These are phyloP conservation scores for Epipyxis sp. DNA, from an alignment of 108 stramenopile genomes.

Conservation along the genomic window DNA sequence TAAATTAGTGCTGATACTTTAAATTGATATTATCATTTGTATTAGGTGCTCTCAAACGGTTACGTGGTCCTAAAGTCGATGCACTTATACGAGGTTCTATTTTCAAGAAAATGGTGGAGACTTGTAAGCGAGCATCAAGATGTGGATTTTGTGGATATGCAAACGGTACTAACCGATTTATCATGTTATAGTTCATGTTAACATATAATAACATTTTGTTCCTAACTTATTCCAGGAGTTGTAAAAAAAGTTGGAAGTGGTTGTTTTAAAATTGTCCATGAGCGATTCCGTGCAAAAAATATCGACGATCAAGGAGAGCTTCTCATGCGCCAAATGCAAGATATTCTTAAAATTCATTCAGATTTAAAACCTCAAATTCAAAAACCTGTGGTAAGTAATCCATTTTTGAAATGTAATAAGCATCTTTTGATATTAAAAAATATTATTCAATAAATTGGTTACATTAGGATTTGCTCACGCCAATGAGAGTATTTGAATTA, in stretches of 20 bases:
- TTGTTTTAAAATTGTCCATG: conserved; percentile 87
- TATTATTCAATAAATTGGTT: background rate
- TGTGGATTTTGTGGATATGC: conserved; percentile 81
- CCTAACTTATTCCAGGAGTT: background rate
- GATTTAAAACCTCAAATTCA: conserved; percentile 16
- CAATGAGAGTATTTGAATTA: conserved; percentile 65
- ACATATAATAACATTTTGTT: no score
- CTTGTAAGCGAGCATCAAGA: conserved; percentile 75
- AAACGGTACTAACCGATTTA: conserved; percentile 64
- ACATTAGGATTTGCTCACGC: conserved; percentile 39
- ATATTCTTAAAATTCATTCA: background rate
- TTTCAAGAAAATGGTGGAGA: conserved; percentile 80
- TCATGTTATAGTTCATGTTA: no score
- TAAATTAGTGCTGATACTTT: no score
- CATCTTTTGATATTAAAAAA: background rate
- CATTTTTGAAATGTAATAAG: background rate
- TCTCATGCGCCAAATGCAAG: conserved; percentile 3
- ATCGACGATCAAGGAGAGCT: conserved; percentile 4
- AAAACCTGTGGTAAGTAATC: background rate
- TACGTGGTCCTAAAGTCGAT: conserved; percentile 76
- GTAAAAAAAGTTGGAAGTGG: conserved; percentile 91
- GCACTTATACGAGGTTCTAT: conserved; percentile 64
- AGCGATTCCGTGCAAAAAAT: conserved; percentile 64
- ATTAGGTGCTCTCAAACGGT: conserved; percentile 65
- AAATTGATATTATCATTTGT: no score